Percentiles rank a stretch among this genome's conserved stretches.
These are phyloP conservation scores for Verticillium nonalfalfae DNA, from an alignment of 2,329 filamentous ascomycete species.

Conservation along the genomic window DNA sequence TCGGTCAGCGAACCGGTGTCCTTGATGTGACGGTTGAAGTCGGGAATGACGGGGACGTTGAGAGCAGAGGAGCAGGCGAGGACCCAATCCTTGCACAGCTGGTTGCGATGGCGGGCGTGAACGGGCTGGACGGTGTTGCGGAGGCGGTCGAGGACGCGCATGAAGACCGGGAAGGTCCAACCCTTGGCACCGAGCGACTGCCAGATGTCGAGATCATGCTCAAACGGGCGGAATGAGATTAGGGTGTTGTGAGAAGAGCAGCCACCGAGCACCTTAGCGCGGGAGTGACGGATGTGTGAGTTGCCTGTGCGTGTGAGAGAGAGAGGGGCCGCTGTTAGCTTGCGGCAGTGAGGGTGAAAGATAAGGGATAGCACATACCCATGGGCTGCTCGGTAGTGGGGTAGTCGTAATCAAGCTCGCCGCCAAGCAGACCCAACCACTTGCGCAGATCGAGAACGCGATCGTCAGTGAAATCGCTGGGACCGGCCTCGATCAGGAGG, in stretches of 20 bases:
- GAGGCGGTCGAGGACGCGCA: conserved; percentile 72
- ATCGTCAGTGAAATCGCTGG: conserved; percentile 84
- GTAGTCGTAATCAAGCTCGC: conserved; percentile 89
- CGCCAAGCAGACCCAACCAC: conserved; percentile 79
- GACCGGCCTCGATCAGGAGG: conserved; percentile 81
- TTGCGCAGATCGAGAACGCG: conserved; percentile 80
- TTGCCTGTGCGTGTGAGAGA: conserved; percentile 50
- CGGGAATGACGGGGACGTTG: conserved; percentile 71
- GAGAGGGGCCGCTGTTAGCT: conserved; percentile 8
- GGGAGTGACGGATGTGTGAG: conserved; percentile 85
- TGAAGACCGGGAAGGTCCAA: conserved; percentile 84
- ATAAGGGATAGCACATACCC: conserved; percentile 31
- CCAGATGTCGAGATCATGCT: conserved; percentile 84
- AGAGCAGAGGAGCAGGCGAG: conserved; percentile 71
- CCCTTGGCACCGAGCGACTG: conserved; percentile 73
- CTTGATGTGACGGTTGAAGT: conserved; percentile 83
- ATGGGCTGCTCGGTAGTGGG: conserved; percentile 83
- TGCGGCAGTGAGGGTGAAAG: not conserved
- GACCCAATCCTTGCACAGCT: conserved; percentile 89
- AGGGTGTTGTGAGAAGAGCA: conserved; percentile 93
- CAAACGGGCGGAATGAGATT: conserved; percentile 86
- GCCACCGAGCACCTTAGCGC: conserved; percentile 85
- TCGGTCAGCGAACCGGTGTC: conserved; percentile 65
- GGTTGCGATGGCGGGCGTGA: conserved; percentile 77
- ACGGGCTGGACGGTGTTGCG: conserved; percentile 89